These are phyloP conservation scores for Hippophae gyantsensis DNA, from an alignment of 306 rosid species.

Conservation along the genomic window DNA sequence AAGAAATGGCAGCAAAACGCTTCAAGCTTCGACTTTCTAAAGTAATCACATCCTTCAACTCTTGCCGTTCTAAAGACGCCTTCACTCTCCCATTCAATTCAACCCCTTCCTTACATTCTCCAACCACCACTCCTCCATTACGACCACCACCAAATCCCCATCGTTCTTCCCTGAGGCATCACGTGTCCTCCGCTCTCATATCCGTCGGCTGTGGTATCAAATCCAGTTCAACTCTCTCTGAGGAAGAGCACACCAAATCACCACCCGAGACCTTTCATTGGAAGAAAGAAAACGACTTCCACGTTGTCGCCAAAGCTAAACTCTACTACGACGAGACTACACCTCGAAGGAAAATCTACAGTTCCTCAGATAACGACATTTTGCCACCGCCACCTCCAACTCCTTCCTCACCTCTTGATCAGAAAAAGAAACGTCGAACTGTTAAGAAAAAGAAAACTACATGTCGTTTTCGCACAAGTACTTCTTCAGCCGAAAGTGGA, in stretches of 20 bases:
- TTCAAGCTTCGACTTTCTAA: constrained; percentile 36
- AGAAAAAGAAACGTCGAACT: constrained; percentile 16
- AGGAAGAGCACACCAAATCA: constrained; percentile 18
- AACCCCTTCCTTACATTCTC: constrained; percentile 20
- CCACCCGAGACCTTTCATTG: constrained; percentile 17
- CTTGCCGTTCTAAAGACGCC: constrained; percentile 43
- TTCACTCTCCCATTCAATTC: constrained; percentile 26
- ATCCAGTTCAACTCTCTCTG: constrained; percentile 34
- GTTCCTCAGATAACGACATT: constrained; percentile 28
- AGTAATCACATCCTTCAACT: constrained; percentile 37
- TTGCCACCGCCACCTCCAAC: constrained; percentile 22
- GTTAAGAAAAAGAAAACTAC: constrained; percentile 24
- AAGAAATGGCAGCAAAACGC: constrained; percentile 34
- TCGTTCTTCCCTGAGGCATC: constrained; percentile 30
- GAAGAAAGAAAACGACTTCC: constrained; percentile 38
- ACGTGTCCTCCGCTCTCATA: constrained; percentile 33
- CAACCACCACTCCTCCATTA: background rate
- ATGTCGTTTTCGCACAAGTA: constrained; percentile 32
- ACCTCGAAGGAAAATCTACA: constrained; percentile 42
- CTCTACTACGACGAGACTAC: constrained; percentile 9
- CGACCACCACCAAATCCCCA: constrained; percentile 14
- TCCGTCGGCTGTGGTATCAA: constrained; percentile 26
- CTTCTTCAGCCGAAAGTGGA: constrained; percentile 47
- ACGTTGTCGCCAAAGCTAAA: constrained; percentile 43
- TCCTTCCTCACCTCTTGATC: constrained; percentile 3